Evolutionary conservation across 1,284 basidiomycete species (phyloP).

Genomic region (Austropuccinia psidii): DNA sequence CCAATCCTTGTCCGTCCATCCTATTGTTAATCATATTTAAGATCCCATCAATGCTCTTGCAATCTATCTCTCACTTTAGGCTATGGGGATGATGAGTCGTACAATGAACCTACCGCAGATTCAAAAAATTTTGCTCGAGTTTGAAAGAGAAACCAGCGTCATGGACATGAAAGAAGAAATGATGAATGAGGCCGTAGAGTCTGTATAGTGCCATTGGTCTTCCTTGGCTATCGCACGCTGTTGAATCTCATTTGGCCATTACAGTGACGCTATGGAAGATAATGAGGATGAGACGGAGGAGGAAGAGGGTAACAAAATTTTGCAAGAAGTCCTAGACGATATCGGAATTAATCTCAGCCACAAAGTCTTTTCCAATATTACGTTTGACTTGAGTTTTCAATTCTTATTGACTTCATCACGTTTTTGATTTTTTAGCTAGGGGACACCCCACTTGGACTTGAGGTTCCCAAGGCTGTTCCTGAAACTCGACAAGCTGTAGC

Average conservation of each 20-base stretch:
- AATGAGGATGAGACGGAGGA: slow-evolving; percentile 79
- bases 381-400: no score
- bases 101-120: slow-evolving; percentile 91
- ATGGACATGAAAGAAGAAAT: slow-evolving; percentile 99
- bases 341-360: slow-evolving; percentile 89
- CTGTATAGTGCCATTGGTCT: neutral
- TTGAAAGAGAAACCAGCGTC: slow-evolving; percentile 88
- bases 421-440: slow-evolving; percentile 2
- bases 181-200: slow-evolving; percentile 95
- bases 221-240: neutral
- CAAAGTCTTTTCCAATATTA: slow-evolving; percentile 58
- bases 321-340: slow-evolving; percentile 94
- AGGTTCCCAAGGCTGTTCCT: slow-evolving; percentile 5
- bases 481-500: slow-evolving; percentile 33
- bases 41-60: no score
- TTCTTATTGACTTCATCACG: neutral
- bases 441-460: slow-evolving; percentile 11
- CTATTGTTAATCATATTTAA: neutral
- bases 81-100: slow-evolving; percentile 97
- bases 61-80: slow-evolving; percentile 53
- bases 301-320: slow-evolving; percentile 88
- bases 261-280: slow-evolving; percentile 83
- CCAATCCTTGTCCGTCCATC: slow-evolving; percentile 31
- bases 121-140: slow-evolving; percentile 93
- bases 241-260: neutral